phyloP scores from a whole-genome alignment of 208 protist genomes.

The Leishmania major region DNA sequence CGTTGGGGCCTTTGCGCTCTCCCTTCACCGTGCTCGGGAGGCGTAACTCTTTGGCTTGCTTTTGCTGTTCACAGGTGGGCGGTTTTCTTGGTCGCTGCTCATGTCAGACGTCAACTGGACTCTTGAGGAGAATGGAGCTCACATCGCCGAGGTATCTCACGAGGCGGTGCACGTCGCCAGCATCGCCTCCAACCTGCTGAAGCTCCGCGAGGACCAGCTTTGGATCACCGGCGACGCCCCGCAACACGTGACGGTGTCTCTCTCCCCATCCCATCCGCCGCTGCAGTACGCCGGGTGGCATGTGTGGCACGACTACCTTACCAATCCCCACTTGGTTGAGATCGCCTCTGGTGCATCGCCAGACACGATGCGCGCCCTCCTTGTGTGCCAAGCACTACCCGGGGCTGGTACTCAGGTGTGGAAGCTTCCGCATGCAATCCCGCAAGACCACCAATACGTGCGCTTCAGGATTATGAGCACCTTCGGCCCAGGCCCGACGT shows the following conservation, averaged over 20 bases:
- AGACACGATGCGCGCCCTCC: constrained; percentile 44
- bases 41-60: background rate
- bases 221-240: constrained; percentile 85
- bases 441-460: constrained; percentile 55
- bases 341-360: constrained; percentile 58
- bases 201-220: constrained; percentile 58
- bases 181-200: constrained; percentile 69
- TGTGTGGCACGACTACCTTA: constrained; percentile 87
- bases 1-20: background rate
- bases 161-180: constrained; percentile 66
- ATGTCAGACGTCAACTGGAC: constrained; percentile 76
- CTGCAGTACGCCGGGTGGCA: constrained; percentile 85
- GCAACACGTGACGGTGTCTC: constrained; percentile 72
- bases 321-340: constrained; percentile 83
- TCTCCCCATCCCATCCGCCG: constrained; percentile 56
- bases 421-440: constrained; percentile 72
- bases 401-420: constrained; percentile 88
- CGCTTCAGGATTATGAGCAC: constrained; percentile 73
- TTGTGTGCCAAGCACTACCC: constrained; percentile 74
- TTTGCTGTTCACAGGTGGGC: background rate
- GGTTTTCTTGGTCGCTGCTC: background rate
- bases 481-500: constrained; percentile 77
- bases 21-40: background rate
- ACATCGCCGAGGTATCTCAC: constrained; percentile 70
- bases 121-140: constrained; percentile 47